Conservation (phyloP, 2,329 filamentous ascomycete species). For the Fusarium sp. region DNA sequence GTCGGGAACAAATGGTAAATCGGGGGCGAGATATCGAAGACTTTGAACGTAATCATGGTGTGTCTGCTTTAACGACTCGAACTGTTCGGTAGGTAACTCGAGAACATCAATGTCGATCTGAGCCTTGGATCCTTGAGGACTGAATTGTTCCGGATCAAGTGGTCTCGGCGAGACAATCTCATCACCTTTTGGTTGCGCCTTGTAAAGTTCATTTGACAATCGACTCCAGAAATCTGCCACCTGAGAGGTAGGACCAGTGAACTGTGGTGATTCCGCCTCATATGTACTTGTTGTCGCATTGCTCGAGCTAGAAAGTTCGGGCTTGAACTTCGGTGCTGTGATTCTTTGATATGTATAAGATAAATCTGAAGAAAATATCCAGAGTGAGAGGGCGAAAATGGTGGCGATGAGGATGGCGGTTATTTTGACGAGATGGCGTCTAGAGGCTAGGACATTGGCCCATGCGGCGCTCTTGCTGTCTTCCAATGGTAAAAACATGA, state of each 20-base stretch:
- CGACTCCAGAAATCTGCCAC: constrained; percentile 28
- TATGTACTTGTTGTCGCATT: background rate
- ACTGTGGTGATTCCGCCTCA: background rate
- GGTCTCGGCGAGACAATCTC: constrained; percentile 17
- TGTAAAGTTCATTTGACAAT: constrained; percentile 13
- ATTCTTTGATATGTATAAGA: constrained; percentile 25
- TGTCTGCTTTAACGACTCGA: constrained; percentile 25
- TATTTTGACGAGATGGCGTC: constrained; percentile 20
- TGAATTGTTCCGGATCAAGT: constrained; percentile 29
- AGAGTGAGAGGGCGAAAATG: constrained; percentile 26
- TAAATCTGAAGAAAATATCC: constrained; percentile 30
- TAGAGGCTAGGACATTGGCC: constrained; percentile 2
- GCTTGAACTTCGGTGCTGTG: background rate
- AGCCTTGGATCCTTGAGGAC: constrained; percentile 10
- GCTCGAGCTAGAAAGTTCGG: background rate
- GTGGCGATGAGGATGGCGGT: constrained; percentile 21
- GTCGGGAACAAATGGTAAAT: constrained; percentile 17
- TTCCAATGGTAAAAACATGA: background rate
- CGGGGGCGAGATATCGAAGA: constrained; percentile 16
- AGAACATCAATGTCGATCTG: constrained; percentile 27
- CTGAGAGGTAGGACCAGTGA: constrained; percentile 25
- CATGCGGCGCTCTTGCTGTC: constrained; percentile 4
- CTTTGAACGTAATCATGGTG: constrained; percentile 25
- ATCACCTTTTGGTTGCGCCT: constrained; percentile 24
- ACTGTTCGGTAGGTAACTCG: constrained; percentile 10